These are phyloP conservation scores for Fusarium anthophilum DNA, from an alignment of 2,329 filamentous ascomycete species.

Conservation along the genomic window DNA sequence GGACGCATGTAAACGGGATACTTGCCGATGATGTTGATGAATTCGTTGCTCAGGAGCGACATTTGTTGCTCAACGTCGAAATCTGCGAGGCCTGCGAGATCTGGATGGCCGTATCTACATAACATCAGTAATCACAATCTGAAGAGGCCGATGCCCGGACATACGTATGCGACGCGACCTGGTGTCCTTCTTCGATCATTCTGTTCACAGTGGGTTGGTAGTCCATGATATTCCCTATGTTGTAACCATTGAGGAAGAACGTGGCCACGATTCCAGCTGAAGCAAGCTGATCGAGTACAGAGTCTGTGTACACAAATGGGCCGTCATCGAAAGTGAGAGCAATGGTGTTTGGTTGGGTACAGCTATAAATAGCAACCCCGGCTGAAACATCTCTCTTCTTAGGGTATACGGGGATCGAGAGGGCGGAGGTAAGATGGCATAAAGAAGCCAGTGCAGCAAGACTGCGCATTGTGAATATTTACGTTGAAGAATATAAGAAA, in stretches of 20 bases:
- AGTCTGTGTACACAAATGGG: conserved; percentile 5
- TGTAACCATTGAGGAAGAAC: conserved; percentile 12
- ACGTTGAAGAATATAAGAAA: rapidly evolving
- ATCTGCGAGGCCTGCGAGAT: conserved; percentile 2
- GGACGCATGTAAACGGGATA: conserved; percentile 21
- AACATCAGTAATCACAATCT: background rate
- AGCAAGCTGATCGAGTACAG: conserved; percentile 20
- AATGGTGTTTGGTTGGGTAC: conserved; percentile 1
- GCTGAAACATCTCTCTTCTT: background rate
- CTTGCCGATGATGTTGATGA: conserved; percentile 12
- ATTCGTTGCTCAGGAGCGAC: background rate
- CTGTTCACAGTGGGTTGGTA: conserved; percentile 5
- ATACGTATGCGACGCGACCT: conserved; percentile 19
- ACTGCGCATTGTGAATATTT: background rate
- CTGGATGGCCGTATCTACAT: conserved; percentile 1
- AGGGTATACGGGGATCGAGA: background rate
- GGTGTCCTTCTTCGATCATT: conserved; percentile 12
- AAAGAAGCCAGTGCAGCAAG: background rate
- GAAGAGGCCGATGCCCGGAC: rapidly evolving
- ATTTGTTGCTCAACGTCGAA: conserved; percentile 18
- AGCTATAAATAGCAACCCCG: conserved; percentile 8
- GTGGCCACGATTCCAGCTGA: conserved; percentile 1
- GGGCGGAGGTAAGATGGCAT: background rate
- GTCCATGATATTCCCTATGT: conserved; percentile 11
- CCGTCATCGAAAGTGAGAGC: conserved; percentile 25